Conservation (phyloP, 768 basidiomycete species). For the Crassisporium funariophilum region DNA sequence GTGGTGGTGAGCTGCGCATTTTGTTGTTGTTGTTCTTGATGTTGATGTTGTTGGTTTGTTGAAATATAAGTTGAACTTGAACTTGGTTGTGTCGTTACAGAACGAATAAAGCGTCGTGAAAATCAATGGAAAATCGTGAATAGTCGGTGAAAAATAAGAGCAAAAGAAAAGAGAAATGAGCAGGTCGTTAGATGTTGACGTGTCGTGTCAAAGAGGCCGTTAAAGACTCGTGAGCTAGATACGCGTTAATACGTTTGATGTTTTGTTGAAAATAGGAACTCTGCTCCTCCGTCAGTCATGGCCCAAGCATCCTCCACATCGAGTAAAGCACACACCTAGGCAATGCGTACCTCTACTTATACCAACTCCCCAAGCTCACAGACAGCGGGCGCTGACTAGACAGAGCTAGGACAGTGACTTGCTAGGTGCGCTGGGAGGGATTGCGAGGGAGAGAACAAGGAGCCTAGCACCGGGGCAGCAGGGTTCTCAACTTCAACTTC, state of each 20-base stretch:
- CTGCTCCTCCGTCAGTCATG: not conserved
- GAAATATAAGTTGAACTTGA: constrained; percentile 3
- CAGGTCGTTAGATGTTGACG: constrained; percentile 3
- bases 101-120: not conserved
- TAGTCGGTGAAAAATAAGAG: not conserved
- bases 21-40: not conserved
- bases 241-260: constrained; percentile 3
- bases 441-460: too few species aligned
- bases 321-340: not conserved
- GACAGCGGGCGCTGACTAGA: too few species aligned
- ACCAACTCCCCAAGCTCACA: constrained; percentile 7
- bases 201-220: constrained; percentile 15
- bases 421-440: too few species aligned
- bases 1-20: not conserved
- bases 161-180: not conserved
- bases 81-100: not conserved
- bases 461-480: not conserved
- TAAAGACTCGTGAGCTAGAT: constrained; percentile 23
- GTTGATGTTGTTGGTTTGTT: not conserved
- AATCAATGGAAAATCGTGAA: too few species aligned
- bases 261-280: not conserved
- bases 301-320: constrained; percentile 14
- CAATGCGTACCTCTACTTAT: constrained; percentile 19
- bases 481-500: not conserved
- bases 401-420: too few species aligned